Evolutionary conservation across 257 asterid genomes (phyloP), one percentile per base, ranked within the genome.

Genomic region (Solanum neorickii): DNA sequence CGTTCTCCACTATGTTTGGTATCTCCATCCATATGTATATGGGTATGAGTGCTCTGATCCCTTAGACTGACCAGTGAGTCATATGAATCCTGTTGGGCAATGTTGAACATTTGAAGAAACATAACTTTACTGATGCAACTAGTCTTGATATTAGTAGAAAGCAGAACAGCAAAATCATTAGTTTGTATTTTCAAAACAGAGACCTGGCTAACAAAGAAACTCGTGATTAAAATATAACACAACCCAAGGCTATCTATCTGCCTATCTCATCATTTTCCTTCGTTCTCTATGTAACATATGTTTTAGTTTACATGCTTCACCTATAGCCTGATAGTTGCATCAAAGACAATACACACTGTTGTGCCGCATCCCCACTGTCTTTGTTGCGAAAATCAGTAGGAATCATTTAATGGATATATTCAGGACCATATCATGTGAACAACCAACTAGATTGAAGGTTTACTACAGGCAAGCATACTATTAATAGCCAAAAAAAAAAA

Each of bases 81-180:
- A 49, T 94, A 90, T 73, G 90, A 87, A 69, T 93, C 97, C 98
- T 95, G 92, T 87, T 82, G 82, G 41, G 42, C 88, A 87, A 83
- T 27, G 18, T 3, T 44, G 15, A 83, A 37, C 83, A 14, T 33
- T 87, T 65, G 10, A 47, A 31, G 35, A 33, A 87, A 39, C 37
- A 60, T 12, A 75, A 25, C 27, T 41, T 47, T 14, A 66, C 83
- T 66, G 37, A 29, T 31, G 65, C 83, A 84, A 49, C 41, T 72
- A 75, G 3, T 89, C n/a, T 87, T 60, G 27, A 68, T 10, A 77
- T 44, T 77, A 78, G n/a, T 14, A 46, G 15, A 46, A 9, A 46
- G 41, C 84, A 4, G 41, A 27, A 78, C 69, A 82, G 18, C 4
- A 47, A 47, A 47, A 80, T 82, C 44, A 31, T 49, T 66, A 82